Percentiles rank a stretch among this genome's conserved stretches.
These are phyloP conservation scores for Cryptococcus sp. DNA, from an alignment of 1,284 basidiomycete genomes.

Conservation along the genomic window DNA sequence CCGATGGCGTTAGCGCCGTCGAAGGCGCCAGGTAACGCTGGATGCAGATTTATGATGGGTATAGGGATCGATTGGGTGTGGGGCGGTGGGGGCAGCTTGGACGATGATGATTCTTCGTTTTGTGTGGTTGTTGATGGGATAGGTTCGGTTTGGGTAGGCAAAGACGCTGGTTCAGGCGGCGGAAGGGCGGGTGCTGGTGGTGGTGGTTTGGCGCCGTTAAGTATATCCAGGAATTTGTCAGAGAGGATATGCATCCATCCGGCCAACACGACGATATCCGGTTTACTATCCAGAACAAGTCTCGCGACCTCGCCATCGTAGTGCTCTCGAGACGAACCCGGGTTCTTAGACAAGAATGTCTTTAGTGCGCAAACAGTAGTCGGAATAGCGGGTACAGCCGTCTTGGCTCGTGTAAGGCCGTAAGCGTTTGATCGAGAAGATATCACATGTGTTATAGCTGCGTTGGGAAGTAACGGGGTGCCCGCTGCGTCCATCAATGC, in stretches of 20 bases:
- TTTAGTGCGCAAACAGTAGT: conserved; percentile 83
- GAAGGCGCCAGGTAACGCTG: conserved; percentile 90
- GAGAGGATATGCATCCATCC: conserved; percentile 96
- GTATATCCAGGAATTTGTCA: conserved; percentile 56
- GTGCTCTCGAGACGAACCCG: conserved; percentile 72
- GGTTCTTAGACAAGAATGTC: conserved; percentile 75
- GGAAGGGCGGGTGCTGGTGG: conserved; percentile 33
- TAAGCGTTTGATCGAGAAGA: conserved; percentile 92
- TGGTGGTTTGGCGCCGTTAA: conserved; percentile 41
- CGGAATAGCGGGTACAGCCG: conserved; percentile 71
- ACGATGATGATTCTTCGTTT: neutral
- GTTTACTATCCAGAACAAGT: conserved; percentile 64
- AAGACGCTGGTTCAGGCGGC: conserved; percentile 18
- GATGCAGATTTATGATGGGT: conserved; percentile 94
- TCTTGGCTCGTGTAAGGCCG: conserved; percentile 76
- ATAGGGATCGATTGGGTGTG: conserved; percentile 57
- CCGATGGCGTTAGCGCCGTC: conserved; percentile 90
- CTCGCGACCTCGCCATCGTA: conserved; percentile 84
- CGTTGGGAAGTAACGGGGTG: conserved; percentile 61
- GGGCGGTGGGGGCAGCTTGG: conserved; percentile 22
- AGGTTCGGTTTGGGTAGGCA: conserved; percentile 20
- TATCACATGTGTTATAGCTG: conserved; percentile 76
- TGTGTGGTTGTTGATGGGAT: conserved; percentile 5
- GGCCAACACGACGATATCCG: conserved; percentile 87
- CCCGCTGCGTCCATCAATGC: conserved; percentile 87